Base-by-base conservation (phyloP, 768 basidiomycete species). In the Leccinellum rugosiceps region DNA sequence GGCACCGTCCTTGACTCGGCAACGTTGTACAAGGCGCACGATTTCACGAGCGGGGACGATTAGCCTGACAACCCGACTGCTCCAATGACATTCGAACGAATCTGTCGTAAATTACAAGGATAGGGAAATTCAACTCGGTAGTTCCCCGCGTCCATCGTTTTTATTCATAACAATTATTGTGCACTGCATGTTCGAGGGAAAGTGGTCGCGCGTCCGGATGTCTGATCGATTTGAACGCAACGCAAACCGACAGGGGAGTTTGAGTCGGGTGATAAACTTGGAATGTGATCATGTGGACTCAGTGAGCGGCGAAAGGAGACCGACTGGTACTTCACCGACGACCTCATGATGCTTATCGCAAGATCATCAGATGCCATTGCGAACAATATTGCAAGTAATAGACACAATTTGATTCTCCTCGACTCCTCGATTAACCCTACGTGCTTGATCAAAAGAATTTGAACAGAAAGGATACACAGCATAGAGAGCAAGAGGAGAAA, bases 1-100 rank as follows among this genome's bases (percentile, higher is more conserved):
- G 68, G 68, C 19, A 63, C 48, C 13, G 50, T 69, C 9, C 53
- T 69, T 7, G 68, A 69, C 25, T 49, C 53, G 1, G 68, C 63
- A 9, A 64, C 66, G 0, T 50, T 70, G 54, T 70, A 70, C 55
- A 63, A 70, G 15, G 62, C 49, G 14, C 68, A 70, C 44, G 25
- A 66, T 5, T 61, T 58, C 41, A 52, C 49, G 3, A 19, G 8
- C 3, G 48, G 52, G 2, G 34, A 28, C 3, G 46, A 49, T 30
- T 53, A 34, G 45, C 17, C 35, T 9, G 8, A 38, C 17, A 10
- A 38, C 17, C 17, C 3, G 35, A 17, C 35, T 0, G 4, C 35
- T n/a, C 17, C 17, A 38, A 9, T 21, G 44, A 19, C 21, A 45
- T 11, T 13, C 11, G 14, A 44, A 21, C 6, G 11, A 13, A 14